Evolutionary conservation across 1,139 yeast species (phyloP).

Genomic region (Lodderomyces orthopsilosis): DNA sequence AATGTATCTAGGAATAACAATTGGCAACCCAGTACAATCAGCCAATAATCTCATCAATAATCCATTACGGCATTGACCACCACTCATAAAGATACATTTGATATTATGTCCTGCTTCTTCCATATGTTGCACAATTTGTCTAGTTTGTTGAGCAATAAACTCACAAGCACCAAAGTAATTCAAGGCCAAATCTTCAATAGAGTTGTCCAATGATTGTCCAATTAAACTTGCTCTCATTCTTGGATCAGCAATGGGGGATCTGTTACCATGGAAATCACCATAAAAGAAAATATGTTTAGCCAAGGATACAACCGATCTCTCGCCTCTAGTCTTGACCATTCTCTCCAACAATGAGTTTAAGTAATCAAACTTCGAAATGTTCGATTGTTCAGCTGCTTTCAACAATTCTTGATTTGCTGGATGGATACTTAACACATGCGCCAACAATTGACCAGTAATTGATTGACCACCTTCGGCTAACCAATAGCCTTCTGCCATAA

Average conservation of each 20-base stretch:
- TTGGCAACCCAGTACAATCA: constrained; percentile 90
- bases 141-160: constrained; percentile 94
- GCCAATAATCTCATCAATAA: constrained; percentile 86
- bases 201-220: constrained; percentile 88
- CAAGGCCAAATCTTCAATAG: constrained; percentile 79
- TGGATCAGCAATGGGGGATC: constrained; percentile 96
- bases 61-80: constrained; percentile 95
- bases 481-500: constrained; percentile 86
- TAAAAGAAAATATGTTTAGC: constrained; percentile 87
- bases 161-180: constrained; percentile 93
- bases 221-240: constrained; percentile 89
- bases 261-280: constrained; percentile 95
- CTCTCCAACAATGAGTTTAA: constrained; percentile 72
- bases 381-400: constrained; percentile 59
- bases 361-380: constrained; percentile 76
- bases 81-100: constrained; percentile 80
- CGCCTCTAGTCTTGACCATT: constrained; percentile 51
- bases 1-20: constrained; percentile 87
- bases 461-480: constrained; percentile 99
- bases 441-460: constrained; percentile 90
- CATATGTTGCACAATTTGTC: constrained; percentile 90
- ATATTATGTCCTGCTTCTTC: constrained; percentile 75
- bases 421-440: constrained; percentile 85
- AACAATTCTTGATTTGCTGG: constrained; percentile 79
- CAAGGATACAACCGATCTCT: constrained; percentile 72